Percentiles rank a stretch among this genome's conserved stretches.
phyloP scores from a whole-genome alignment of 257 asterid genomes.

The Plantago ovata region DNA sequence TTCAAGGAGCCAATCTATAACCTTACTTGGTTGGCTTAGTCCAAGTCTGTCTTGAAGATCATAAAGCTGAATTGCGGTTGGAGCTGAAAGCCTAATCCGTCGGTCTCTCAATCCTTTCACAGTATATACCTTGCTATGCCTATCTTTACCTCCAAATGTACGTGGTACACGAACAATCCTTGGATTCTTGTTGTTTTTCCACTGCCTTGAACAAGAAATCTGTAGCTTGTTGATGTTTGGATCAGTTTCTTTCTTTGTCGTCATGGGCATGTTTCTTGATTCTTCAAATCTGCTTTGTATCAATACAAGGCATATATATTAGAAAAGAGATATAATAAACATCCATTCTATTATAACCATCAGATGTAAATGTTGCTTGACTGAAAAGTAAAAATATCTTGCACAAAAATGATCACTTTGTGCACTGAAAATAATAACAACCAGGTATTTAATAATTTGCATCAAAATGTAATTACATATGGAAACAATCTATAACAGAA shows the following conservation, averaged over 20 bases:
- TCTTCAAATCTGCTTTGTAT: conserved; percentile 20
- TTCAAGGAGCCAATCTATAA: conserved; percentile 67
- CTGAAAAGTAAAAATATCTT: too few species aligned
- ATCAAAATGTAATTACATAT: too few species aligned
- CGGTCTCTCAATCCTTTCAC: conserved; percentile 63
- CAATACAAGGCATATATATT: conserved; percentile 36
- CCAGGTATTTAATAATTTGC: too few species aligned
- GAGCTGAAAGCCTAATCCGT: conserved; percentile 64
- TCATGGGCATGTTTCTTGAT: conserved; percentile 33
- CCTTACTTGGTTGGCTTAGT: conserved; percentile 67
- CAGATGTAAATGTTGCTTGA: too few species aligned
- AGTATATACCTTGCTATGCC: conserved; percentile 78
- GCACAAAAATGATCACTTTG: not conserved
- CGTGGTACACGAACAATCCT: conserved; percentile 69
- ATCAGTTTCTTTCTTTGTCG: conserved; percentile 47
- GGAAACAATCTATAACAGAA: not conserved
- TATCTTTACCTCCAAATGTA: conserved; percentile 62
- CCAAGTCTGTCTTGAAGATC: conserved; percentile 76
- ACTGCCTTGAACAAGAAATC: conserved; percentile 31
- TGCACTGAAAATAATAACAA: too few species aligned
- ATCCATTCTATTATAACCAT: too few species aligned
- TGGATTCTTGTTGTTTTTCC: conserved; percentile 60
- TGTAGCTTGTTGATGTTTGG: conserved; percentile 16
- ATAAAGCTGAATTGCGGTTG: conserved; percentile 64
- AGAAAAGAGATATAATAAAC: not conserved